These are phyloP conservation scores for Thelonectria olida DNA, from an alignment of 2,329 filamentous ascomycete species.

Conservation along the genomic window DNA sequence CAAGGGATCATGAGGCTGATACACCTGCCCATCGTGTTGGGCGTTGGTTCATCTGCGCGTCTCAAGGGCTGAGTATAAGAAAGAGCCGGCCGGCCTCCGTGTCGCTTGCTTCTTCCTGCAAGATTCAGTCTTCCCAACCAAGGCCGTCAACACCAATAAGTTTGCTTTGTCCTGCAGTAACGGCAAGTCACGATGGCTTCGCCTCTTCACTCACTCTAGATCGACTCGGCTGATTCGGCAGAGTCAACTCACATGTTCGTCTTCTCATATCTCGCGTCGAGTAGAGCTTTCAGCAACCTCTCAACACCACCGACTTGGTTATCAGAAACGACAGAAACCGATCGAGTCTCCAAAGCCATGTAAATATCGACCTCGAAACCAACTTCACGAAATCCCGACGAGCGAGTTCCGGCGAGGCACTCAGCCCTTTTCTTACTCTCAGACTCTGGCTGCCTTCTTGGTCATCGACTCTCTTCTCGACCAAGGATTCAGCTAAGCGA, in stretches of 20 bases:
- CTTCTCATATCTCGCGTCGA: background rate
- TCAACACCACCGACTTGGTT: background rate
- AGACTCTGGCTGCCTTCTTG: background rate
- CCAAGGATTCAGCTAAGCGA: constrained; percentile 5
- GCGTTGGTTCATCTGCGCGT: background rate
- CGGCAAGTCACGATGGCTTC: background rate
- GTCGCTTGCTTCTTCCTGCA: background rate
- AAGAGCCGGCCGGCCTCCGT: constrained; percentile 7
- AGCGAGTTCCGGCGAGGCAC: background rate
- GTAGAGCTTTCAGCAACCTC: constrained; percentile 6
- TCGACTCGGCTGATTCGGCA: background rate
- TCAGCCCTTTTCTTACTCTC: constrained; percentile 1
- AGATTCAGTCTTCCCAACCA: background rate
- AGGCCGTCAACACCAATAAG: background rate
- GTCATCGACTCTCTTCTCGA: background rate
- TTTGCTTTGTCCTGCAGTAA: background rate
- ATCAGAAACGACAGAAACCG: background rate
- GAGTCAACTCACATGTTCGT: background rate
- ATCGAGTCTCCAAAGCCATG: constrained; percentile 1
- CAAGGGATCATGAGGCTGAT: constrained; percentile 16
- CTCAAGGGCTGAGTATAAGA: constrained; percentile 18
- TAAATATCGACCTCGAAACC: background rate
- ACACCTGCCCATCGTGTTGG: constrained; percentile 6
- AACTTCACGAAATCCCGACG: background rate
- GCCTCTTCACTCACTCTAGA: background rate